phyloP scores from a whole-genome alignment of 2,329 filamentous ascomycete species.

The Magnaporthiopsis poae region DNA sequence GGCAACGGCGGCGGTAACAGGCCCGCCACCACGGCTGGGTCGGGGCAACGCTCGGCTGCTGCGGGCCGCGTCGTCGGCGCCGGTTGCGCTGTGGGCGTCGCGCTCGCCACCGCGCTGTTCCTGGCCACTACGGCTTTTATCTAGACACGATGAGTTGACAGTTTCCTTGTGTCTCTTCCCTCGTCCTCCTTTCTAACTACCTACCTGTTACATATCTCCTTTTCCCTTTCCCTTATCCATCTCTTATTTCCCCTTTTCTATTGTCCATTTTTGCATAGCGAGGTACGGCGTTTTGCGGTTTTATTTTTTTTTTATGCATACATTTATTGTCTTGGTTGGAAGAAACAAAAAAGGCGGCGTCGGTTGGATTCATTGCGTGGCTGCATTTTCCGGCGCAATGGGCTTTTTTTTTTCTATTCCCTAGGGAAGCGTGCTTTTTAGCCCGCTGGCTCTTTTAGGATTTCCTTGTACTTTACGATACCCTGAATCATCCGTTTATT shows the following conservation, averaged over 20 bases:
- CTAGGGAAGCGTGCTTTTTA: neutral
- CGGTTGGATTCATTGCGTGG: neutral
- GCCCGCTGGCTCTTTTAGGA: neutral
- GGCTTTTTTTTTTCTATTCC: neutral
- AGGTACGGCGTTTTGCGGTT: neutral
- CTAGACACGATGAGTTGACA: neutral
- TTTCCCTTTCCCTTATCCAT: neutral
- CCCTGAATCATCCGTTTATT: neutral
- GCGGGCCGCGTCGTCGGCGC: neutral
- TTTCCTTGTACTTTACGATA: neutral
- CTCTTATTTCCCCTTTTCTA: neutral
- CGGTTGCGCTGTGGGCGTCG: neutral
- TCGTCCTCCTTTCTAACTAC: neutral
- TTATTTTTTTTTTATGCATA: neutral
- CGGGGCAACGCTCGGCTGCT: neutral
- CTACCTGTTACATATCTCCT: neutral
- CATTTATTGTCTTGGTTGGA: neutral
- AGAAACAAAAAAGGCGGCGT: neutral
- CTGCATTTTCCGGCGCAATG: neutral
- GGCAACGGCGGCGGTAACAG: slow-evolving; percentile 1
- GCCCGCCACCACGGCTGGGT: neutral
- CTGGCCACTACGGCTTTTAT: neutral
- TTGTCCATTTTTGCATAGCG: neutral
- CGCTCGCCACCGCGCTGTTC: slow-evolving; percentile 3
- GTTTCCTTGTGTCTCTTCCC: neutral